Conservation (phyloP, 2,329 filamentous ascomycete species). For the Plectosphaerella plurivora region DNA sequence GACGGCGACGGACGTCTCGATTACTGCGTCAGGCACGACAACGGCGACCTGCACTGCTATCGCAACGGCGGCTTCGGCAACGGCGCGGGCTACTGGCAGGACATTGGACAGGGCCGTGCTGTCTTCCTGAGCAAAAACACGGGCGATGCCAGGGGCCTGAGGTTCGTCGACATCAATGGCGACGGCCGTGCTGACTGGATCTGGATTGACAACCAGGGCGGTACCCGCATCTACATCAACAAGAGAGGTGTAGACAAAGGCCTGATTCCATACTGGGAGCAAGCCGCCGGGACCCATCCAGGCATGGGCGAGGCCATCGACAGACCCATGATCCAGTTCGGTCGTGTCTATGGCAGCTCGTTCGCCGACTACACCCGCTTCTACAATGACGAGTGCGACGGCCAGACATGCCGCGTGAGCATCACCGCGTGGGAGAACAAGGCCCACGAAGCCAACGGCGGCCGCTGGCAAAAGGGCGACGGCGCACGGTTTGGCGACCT, state of each 20-base stretch:
- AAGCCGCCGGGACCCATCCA: slow-evolving; percentile 15
- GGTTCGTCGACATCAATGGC: slow-evolving; percentile 17
- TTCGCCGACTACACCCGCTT: slow-evolving; percentile 11
- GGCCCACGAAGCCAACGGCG: slow-evolving; percentile 7
- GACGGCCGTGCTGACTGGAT: slow-evolving; percentile 19
- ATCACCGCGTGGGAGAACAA: slow-evolving; percentile 11
- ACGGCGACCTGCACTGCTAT: slow-evolving; percentile 21
- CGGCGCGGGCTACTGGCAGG: slow-evolving; percentile 26
- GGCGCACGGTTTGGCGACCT: slow-evolving; percentile 11
- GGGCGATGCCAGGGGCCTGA: slow-evolving; percentile 14
- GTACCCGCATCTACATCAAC: slow-evolving; percentile 17
- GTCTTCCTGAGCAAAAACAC: slow-evolving; percentile 14
- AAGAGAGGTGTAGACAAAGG: slow-evolving; percentile 13
- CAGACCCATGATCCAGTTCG: slow-evolving; percentile 7
- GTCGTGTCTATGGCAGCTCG: slow-evolving; percentile 8
- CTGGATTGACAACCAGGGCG: slow-evolving; percentile 14
- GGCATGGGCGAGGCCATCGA: slow-evolving; percentile 1
- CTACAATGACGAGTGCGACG: not conserved
- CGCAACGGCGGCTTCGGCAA: slow-evolving; percentile 24
- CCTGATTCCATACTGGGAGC: slow-evolving; percentile 13
- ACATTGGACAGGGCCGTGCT: slow-evolving; percentile 13
- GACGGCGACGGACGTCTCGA: slow-evolving; percentile 28
- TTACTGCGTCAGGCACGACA: slow-evolving; percentile 20
- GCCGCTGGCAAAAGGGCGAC: slow-evolving; percentile 7
- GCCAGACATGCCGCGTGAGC: not conserved